These are phyloP conservation scores for Pleurotus tuoliensis DNA, from an alignment of 768 basidiomycete genomes.

Conservation along the genomic window DNA sequence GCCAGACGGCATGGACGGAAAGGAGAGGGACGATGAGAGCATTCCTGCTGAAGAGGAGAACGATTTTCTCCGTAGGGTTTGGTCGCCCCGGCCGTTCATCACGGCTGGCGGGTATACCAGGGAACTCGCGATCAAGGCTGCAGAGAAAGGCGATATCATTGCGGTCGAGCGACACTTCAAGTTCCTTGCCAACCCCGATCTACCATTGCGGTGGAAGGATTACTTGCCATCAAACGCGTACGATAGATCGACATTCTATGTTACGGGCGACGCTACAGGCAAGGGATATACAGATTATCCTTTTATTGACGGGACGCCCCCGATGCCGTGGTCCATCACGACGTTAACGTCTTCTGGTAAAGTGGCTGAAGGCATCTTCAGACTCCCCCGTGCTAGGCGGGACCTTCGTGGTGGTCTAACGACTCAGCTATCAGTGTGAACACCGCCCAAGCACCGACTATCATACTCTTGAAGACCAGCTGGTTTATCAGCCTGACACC, in stretches of 20 bases:
- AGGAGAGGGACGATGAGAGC: neutral
- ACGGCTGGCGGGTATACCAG: constrained; percentile 26
- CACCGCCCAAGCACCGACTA: too few relatives aligned
- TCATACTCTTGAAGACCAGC: too few relatives aligned
- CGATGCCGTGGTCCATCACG: too few relatives aligned
- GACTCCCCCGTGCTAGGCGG: too few relatives aligned
- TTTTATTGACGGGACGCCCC: constrained; percentile 4
- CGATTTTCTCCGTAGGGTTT: constrained; percentile 17
- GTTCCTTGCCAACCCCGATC: constrained; percentile 21
- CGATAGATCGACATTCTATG: constrained; percentile 19
- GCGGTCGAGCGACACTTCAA: constrained; percentile 11
- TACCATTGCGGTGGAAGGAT: constrained; percentile 23
- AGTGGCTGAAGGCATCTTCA: too few relatives aligned
- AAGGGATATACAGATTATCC: constrained; percentile 27
- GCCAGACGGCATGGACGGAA: too few relatives aligned
- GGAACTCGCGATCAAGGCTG: constrained; percentile 21
- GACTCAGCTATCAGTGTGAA: too few relatives aligned
- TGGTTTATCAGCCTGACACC: too few relatives aligned
- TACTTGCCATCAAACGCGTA: constrained; percentile 15
- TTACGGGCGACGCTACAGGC: constrained; percentile 18
- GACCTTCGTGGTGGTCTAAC: too few relatives aligned
- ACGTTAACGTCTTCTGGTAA: too few relatives aligned
- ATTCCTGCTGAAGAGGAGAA: constrained; percentile 8
- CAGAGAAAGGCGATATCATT: constrained; percentile 13
- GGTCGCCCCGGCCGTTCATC: constrained; percentile 22